Evolutionary conservation across 352 stramenopile species (phyloP), one percentile per base, ranked within the genome.

Genomic region (Globisporangium okanoganense): DNA sequence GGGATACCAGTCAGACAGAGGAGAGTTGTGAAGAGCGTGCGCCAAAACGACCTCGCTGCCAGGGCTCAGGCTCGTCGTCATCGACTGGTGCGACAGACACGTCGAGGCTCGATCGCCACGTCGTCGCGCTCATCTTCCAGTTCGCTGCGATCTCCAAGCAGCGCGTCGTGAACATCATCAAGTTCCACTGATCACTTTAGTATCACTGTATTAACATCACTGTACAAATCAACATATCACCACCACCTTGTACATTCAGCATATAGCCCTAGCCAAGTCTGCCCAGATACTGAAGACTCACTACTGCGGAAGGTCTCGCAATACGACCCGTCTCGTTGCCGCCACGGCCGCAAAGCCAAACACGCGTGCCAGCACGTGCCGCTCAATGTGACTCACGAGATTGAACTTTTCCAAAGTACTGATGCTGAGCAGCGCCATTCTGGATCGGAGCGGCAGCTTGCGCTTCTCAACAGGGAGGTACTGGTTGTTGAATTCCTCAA

Each of bases 91-190:
- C n/a, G 5, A 50, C 44, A 2, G 52, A 58, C 50, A 65, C 59
- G 2, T 51, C 59, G 31, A 35, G 59, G 0, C 59, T 65, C 5
- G 59, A 65, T 55, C 59, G 40, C 0, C 59, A 65, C 29, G 50
- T 65, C 7, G 7, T 63, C 33, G 36, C 57, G 18, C 47, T 57
- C 16, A 63, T 63, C 20, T 63, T 63, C 57, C 47, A 57, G 49
- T 65, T 65, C 44, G 59, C 59, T 24, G 58, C 58, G n/a, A 40
- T 52, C 27, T 25, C 35, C 35, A 64, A 44, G 48, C 58, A 52
- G 47, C 58, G 58, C 48, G 20, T 64, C n/a, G 58, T 64, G 12
- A 47, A 41, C 24, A 27, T 64, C 25, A 53, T 58, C n/a, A 51
- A 51, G 20, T 64, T 58, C 38, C 36, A 64, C 14, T 55, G 43